Percentiles rank a stretch among this genome's conserved stretches.
Evolutionary conservation across 1,139 yeast genomes (phyloP).

Genomic region (Pichia sp.): DNA sequence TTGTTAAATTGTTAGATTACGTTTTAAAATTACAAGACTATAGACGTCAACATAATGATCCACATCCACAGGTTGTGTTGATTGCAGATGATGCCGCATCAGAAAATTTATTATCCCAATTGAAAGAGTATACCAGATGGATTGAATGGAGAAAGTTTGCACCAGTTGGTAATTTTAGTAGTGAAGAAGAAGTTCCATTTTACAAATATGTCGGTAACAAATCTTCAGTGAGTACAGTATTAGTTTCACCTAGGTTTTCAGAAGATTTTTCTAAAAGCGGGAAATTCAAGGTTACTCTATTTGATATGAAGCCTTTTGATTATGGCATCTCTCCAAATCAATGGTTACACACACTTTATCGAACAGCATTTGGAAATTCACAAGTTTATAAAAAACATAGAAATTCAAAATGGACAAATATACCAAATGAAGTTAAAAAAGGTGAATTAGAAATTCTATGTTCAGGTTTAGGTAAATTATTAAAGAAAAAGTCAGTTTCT

Average conservation of each 20-base stretch:
- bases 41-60: slow-evolving; percentile 25
- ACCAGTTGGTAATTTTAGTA: slow-evolving; percentile 23
- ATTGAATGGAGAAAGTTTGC: slow-evolving; percentile 29
- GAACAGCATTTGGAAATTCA: slow-evolving; percentile 21
- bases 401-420: slow-evolving; percentile 20
- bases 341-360: slow-evolving; percentile 22
- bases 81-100: slow-evolving; percentile 22
- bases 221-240: slow-evolving; percentile 22
- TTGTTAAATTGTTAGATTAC: slow-evolving; percentile 26
- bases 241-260: slow-evolving; percentile 18
- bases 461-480: slow-evolving; percentile 21
- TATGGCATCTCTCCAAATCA: slow-evolving; percentile 19
- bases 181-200: slow-evolving; percentile 20
- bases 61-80: slow-evolving; percentile 28
- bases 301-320: slow-evolving; percentile 23
- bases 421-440: slow-evolving; percentile 17
- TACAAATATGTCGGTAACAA: slow-evolving; percentile 20
- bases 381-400: slow-evolving; percentile 21
- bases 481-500: slow-evolving; percentile 13
- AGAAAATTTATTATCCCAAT: slow-evolving; percentile 20
- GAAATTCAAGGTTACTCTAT: slow-evolving; percentile 18
- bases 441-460: slow-evolving; percentile 25
- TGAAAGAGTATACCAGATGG: slow-evolving; percentile 26
- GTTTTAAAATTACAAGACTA: slow-evolving; percentile 29
- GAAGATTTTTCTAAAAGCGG: neutral